A percentile compares a stretch with the other conserved stretches of the same genome.
These are phyloP conservation scores for Beauveria australis DNA, from an alignment of 2,329 filamentous ascomycete genomes.

Conservation along the genomic window DNA sequence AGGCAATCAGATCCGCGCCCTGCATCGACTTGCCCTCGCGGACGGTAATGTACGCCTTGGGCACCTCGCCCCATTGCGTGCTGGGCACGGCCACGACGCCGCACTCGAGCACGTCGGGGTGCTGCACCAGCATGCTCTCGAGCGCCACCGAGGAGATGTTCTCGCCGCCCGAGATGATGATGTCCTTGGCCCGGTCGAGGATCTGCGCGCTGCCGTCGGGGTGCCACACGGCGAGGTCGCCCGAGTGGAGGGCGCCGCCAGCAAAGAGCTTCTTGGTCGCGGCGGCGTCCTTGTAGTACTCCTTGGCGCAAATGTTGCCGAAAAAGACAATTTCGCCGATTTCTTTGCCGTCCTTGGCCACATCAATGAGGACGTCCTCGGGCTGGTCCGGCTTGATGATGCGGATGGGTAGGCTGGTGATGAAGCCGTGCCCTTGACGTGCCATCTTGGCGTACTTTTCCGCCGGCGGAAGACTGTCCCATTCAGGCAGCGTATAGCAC, in stretches of 20 bases:
- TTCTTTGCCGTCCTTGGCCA: constrained; percentile 39
- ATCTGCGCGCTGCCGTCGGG: constrained; percentile 87
- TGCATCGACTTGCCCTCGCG: constrained; percentile 49
- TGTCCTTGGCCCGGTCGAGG: constrained; percentile 89
- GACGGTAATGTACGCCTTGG: constrained; percentile 85
- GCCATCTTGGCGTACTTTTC: constrained; percentile 89
- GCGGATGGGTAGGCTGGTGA: constrained; percentile 72
- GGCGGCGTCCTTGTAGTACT: constrained; percentile 83
- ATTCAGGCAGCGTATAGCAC: constrained; percentile 77
- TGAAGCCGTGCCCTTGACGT: constrained; percentile 83
- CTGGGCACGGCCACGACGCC: constrained; percentile 84
- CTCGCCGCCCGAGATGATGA: constrained; percentile 95
- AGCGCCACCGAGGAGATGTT: constrained; percentile 94
- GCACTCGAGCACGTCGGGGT: constrained; percentile 83
- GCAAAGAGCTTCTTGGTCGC: constrained; percentile 82
- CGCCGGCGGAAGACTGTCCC: constrained; percentile 64
- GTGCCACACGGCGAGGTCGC: constrained; percentile 90
- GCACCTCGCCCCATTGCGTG: constrained; percentile 90
- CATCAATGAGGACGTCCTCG: constrained; percentile 44
- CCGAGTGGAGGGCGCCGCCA: constrained; percentile 79
- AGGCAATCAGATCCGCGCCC: constrained; percentile 64
- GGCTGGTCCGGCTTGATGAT: constrained; percentile 73
- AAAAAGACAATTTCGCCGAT: constrained; percentile 63
- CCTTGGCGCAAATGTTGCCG: constrained; percentile 87
- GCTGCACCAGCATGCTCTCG: constrained; percentile 80